Percentiles rank a stretch among this genome's conserved stretches.
phyloP scores from a whole-genome alignment of 225 moss, liverwort and hornwort genomes.

The Lunularia cruciata region DNA sequence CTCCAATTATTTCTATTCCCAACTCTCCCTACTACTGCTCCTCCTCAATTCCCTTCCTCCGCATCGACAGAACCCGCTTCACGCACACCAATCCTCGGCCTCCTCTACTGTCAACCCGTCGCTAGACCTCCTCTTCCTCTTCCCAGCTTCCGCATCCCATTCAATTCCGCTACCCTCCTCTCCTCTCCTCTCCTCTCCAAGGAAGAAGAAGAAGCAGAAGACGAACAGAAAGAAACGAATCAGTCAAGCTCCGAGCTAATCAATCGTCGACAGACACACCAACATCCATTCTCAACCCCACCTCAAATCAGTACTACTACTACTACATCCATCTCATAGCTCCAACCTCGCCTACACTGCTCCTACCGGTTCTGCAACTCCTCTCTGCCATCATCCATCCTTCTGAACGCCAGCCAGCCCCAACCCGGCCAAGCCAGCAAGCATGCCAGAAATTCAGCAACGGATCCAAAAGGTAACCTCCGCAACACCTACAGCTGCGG shows the following conservation, averaged over 20 bases:
- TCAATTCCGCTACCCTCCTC: conserved; percentile 8
- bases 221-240: too few species aligned
- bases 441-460: conserved; percentile 19
- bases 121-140: not conserved
- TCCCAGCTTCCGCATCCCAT: not conserved
- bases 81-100: not conserved
- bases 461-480: conserved; percentile 10
- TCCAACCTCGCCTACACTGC: conserved; percentile 10
- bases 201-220: not conserved
- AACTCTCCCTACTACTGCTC: not conserved
- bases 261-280: too few species aligned
- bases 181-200: not conserved
- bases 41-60: not conserved
- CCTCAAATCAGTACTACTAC: not conserved
- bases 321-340: not conserved
- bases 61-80: not conserved
- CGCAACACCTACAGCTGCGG: conserved; percentile 6
- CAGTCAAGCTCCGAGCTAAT: too few species aligned
- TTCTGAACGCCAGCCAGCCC: conserved; percentile 9
- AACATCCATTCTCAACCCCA: not conserved
- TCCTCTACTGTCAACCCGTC: not conserved
- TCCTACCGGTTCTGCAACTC: too few species aligned
- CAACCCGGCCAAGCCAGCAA: conserved; percentile 2
- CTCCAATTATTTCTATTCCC: not conserved
- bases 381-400: conserved; percentile 1